phyloP scores from a whole-genome alignment of 73 alveolate species.

The Paramecium caudatum region DNA sequence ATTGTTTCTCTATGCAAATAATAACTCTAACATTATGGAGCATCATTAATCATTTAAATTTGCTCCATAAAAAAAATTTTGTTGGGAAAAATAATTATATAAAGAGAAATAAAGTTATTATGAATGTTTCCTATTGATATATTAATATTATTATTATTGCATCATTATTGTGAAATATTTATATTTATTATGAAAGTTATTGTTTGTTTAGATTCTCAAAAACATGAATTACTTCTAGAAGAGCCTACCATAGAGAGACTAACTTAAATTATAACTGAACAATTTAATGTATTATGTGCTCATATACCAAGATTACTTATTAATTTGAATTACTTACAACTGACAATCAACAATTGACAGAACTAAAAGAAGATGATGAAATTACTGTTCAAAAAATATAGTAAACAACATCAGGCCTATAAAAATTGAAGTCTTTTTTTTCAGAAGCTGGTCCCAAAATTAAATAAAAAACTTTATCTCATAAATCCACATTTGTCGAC shows the following conservation, averaged over 20 bases:
- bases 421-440: conserved; percentile 20
- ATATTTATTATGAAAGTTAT: conserved; percentile 20
- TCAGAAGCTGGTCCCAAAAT: not conserved
- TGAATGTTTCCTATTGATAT: no score
- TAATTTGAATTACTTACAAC: conserved; percentile 32
- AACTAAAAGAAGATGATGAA: not conserved
- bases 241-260: not conserved
- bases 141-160: no score
- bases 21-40: not conserved
- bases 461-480: not conserved
- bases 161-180: no score
- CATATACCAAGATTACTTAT: not conserved
- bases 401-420: not conserved
- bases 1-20: not conserved
- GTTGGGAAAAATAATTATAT: no score
- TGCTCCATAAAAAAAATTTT: conserved; percentile 27
- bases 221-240: not conserved
- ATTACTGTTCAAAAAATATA: not conserved
- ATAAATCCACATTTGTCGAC: not conserved
- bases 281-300: not conserved
- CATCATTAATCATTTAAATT: not conserved
- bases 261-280: not conserved
- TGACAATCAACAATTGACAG: conserved; percentile 22
- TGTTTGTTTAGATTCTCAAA: conserved; percentile 9
- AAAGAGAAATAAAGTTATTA: no score